Base-by-base conservation (phyloP, 2,329 filamentous ascomycete genomes). In the Alternaria arbusti region DNA sequence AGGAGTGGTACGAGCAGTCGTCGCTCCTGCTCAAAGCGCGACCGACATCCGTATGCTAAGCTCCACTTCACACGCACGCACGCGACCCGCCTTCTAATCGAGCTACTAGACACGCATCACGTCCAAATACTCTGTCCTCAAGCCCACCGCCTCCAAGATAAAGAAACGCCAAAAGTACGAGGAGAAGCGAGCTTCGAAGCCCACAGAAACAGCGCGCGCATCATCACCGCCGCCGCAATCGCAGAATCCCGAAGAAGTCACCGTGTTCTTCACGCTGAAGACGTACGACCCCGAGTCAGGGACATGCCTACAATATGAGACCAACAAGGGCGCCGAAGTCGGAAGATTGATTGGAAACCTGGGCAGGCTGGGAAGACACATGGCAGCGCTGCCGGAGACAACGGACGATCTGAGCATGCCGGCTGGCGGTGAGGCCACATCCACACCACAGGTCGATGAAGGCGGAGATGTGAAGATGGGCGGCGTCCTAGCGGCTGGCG, bases 1-100 rank as follows among this genome's bases (percentile, higher is more conserved):
- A 97, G 82, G 91, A 94, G 83, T 99, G 94, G 91, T 91, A 97
- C 70, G 89, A 91, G 74, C 91, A 97, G 81, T 97, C 95, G 13
- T 85, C 89, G 17, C 88, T 94, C 64, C 89, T 99, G 61, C 85
- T 99, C 58, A 88, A 96, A 82, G 95, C 96, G 59, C 90, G 93
- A 51, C 96, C 96, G 5, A 88, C 88, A 32, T 94, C 92, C 44
- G 95, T 97, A 88, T 67, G 88, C 83, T 59, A 59, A 32, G 44
- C 52, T 50, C 26, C 12, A 28, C 44, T 22, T n/a, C 50, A 8
- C 44, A 10, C 44, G 28, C 54, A 59, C 61, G 55, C 64, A 63
- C 61, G 50, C 61, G 47, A 69, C 58, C 17, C 30, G 10, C 20
- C 51, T 20, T 52, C 61, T 72, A 63, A 73, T 45, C 28, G 13